Evolutionary conservation across 78 protist species (phyloP).

Genomic region (Protostelium mycophagum): DNA sequence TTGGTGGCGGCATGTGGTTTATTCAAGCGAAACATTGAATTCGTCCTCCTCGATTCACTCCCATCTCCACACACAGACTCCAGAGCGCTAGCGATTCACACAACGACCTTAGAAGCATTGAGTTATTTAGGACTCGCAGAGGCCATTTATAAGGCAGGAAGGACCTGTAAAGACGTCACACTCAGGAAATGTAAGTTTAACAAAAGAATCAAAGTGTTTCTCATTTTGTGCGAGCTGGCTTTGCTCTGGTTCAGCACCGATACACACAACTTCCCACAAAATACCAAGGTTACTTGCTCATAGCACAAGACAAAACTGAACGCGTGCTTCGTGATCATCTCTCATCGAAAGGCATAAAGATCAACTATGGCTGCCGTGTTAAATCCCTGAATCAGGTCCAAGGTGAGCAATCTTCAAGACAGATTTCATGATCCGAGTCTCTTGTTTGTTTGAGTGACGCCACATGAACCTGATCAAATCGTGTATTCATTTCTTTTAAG

Average conservation of each 20-base stretch:
- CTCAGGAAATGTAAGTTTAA: neutral
- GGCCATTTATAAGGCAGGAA: neutral
- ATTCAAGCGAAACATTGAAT: neutral
- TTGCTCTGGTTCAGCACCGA: too few species aligned
- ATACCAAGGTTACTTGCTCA: neutral
- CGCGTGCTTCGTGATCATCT: neutral
- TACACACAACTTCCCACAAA: neutral
- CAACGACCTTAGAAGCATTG: neutral
- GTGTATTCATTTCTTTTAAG: neutral
- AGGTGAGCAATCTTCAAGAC: neutral
- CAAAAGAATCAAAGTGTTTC: neutral
- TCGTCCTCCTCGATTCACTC: neutral
- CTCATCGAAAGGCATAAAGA: neutral
- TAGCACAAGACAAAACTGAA: neutral
- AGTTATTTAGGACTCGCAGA: neutral
- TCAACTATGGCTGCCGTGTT: neutral
- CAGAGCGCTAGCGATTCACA: neutral
- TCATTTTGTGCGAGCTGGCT: neutral
- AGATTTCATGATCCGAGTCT: too few species aligned
- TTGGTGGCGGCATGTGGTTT: neutral
- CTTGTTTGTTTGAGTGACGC: too few species aligned
- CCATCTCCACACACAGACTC: neutral
- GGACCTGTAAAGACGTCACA: neutral
- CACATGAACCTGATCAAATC: neutral
- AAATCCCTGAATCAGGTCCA: neutral